Evolutionary conservation across 331 rosid genomes (phyloP).

Genomic region (Prunus yedoensis): DNA sequence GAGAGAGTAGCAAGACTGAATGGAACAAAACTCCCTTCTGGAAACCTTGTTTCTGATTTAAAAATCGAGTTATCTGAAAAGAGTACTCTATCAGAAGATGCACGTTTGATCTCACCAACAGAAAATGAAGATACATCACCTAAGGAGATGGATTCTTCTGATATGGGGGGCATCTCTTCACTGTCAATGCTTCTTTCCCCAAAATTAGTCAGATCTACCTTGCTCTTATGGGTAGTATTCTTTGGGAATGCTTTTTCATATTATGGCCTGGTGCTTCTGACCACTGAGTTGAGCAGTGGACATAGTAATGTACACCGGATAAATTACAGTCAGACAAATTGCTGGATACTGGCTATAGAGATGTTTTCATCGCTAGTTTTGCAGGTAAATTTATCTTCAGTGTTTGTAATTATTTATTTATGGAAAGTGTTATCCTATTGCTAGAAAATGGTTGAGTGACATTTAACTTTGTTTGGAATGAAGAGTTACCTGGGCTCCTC

Average conservation of each 20-base stretch:
- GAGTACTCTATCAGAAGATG: slow-evolving; percentile 52
- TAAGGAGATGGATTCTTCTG: slow-evolving; percentile 36
- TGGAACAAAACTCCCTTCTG: slow-evolving; percentile 66
- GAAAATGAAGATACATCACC: slow-evolving; percentile 34
- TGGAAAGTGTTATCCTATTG: background rate
- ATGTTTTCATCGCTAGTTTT: slow-evolving; percentile 79
- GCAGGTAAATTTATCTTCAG: slow-evolving; percentile 62
- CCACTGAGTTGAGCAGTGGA: slow-evolving; percentile 68
- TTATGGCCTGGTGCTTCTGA: slow-evolving; percentile 93
- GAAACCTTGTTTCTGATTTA: slow-evolving; percentile 66
- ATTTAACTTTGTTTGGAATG: slow-evolving; percentile 37
- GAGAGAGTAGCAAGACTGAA: slow-evolving; percentile 84
- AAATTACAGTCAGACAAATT: slow-evolving; percentile 40
- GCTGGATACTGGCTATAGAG: slow-evolving; percentile 54
- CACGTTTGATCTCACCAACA: slow-evolving; percentile 48
- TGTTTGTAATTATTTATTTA: slow-evolving; percentile 3
- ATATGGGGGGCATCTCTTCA: slow-evolving; percentile 53
- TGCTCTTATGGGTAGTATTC: slow-evolving; percentile 88
- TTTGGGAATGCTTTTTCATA: slow-evolving; percentile 94
- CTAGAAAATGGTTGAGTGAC: slow-evolving; percentile 35
- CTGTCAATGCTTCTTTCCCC: slow-evolving; percentile 70
- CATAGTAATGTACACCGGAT: slow-evolving; percentile 49
- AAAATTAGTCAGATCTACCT: slow-evolving; percentile 64
- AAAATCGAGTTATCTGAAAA: slow-evolving; percentile 45
- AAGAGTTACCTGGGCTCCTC: slow-evolving; percentile 89